These are phyloP conservation scores for Monosporascus sp. DNA, from an alignment of 2,329 filamentous ascomycete genomes.

Conservation along the genomic window DNA sequence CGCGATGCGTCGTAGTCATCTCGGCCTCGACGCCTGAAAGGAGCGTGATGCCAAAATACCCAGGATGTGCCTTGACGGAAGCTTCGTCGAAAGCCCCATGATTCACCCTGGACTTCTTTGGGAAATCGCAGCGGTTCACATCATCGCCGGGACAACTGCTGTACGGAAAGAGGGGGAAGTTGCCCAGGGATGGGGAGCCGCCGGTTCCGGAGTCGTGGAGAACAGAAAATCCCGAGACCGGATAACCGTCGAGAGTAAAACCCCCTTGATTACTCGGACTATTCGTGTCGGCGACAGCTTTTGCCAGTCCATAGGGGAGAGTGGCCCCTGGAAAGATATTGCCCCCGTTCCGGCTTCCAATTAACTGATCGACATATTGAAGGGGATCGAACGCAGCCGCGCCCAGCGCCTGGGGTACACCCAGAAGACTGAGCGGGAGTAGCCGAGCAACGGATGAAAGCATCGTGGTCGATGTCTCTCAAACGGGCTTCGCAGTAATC, in stretches of 20 bases:
- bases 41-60: slow-evolving; percentile 59
- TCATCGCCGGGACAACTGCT: slow-evolving; percentile 54
- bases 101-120: slow-evolving; percentile 36
- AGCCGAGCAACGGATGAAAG: slow-evolving; percentile 7
- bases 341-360: slow-evolving; percentile 44
- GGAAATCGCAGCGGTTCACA: slow-evolving; percentile 56
- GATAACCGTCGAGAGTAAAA: slow-evolving; percentile 45
- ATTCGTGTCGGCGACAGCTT: slow-evolving; percentile 51
- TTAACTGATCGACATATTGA: slow-evolving; percentile 45
- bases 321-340: slow-evolving; percentile 40
- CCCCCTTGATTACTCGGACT: slow-evolving; percentile 50
- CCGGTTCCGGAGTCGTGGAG: slow-evolving; percentile 57
- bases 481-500: not conserved
- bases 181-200: slow-evolving; percentile 58
- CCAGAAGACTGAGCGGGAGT: slow-evolving; percentile 10
- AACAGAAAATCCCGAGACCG: slow-evolving; percentile 50
- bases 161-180: slow-evolving; percentile 68
- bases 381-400: slow-evolving; percentile 27
- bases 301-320: slow-evolving; percentile 41
- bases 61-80: slow-evolving; percentile 53
- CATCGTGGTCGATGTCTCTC: slow-evolving; percentile 11
- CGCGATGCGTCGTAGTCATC: slow-evolving; percentile 62
- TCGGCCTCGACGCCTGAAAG: slow-evolving; percentile 54
- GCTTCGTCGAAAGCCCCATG: slow-evolving; percentile 42
- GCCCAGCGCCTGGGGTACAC: slow-evolving; percentile 9